These are phyloP conservation scores for Monosporascus ibericus DNA, from an alignment of 2,329 filamentous ascomycete species.

Conservation along the genomic window DNA sequence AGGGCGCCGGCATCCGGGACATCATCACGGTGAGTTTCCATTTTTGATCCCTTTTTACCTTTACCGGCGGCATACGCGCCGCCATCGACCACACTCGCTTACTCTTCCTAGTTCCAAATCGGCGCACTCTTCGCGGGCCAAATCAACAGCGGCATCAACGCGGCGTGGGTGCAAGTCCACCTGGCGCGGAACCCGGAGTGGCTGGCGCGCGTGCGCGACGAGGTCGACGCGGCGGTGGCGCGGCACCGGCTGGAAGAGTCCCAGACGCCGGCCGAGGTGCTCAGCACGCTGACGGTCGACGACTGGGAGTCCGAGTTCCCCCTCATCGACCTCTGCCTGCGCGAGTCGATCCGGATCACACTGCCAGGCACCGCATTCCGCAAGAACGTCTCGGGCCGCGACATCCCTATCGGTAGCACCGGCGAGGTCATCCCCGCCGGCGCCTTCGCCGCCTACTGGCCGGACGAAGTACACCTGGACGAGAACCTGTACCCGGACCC, in stretches of 20 bases:
- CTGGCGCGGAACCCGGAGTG: slow-evolving; percentile 40
- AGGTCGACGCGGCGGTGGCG: slow-evolving; percentile 39
- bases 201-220: slow-evolving; percentile 37
- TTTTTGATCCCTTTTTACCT: not conserved
- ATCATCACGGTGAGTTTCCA: slow-evolving; percentile 33
- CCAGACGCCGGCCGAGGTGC: slow-evolving; percentile 28
- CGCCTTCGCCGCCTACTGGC: slow-evolving; percentile 38
- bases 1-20: slow-evolving; percentile 36
- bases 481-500: slow-evolving; percentile 34
- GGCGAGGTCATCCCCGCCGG: slow-evolving; percentile 43
- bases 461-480: slow-evolving; percentile 41
- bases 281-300: slow-evolving; percentile 40
- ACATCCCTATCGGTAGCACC: slow-evolving; percentile 37
- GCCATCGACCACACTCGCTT: not conserved
- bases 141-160: slow-evolving; percentile 51
- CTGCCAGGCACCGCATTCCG: slow-evolving; percentile 42
- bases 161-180: slow-evolving; percentile 45
- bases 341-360: slow-evolving; percentile 47
- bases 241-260: slow-evolving; percentile 30
- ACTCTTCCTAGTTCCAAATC: slow-evolving; percentile 38
- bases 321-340: slow-evolving; percentile 42
- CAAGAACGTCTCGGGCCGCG: slow-evolving; percentile 40
- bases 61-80: not conserved
- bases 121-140: slow-evolving; percentile 50
- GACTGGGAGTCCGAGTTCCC: slow-evolving; percentile 52